Evolutionary conservation across 768 basidiomycete genomes (phyloP).

Genomic region (Suillus bovinus): DNA sequence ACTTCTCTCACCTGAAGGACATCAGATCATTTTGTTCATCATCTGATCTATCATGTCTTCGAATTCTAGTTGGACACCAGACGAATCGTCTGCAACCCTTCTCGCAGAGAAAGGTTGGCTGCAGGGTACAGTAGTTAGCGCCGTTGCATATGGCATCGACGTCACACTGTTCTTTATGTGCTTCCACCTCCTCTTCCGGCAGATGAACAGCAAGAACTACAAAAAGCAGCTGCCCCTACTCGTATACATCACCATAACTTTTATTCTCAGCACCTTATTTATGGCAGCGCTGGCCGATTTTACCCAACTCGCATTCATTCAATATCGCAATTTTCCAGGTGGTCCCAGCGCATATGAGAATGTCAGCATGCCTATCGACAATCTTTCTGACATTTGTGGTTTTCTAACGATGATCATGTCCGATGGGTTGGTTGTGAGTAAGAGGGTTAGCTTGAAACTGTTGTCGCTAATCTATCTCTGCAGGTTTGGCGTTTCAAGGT

Average conservation of each 20-base stretch:
- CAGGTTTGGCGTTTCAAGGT: slow-evolving; percentile 4
- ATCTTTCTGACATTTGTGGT: slow-evolving; percentile 16
- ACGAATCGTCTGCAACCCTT: neutral
- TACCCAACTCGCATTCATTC: slow-evolving; percentile 31
- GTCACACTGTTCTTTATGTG: slow-evolving; percentile 9
- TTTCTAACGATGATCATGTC: slow-evolving; percentile 15
- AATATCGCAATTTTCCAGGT: slow-evolving; percentile 33
- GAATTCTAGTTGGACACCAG: neutral
- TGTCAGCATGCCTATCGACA: slow-evolving; percentile 19
- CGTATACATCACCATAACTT: slow-evolving; percentile 8
- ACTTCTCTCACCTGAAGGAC: too few relatives aligned
- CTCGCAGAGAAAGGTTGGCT: neutral
- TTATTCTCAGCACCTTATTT: slow-evolving; percentile 22
- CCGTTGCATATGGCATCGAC: slow-evolving; percentile 16
- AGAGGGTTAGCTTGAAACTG: too few relatives aligned
- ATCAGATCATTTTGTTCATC: too few relatives aligned
- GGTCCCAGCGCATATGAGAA: slow-evolving; percentile 29
- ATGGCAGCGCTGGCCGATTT: slow-evolving; percentile 21
- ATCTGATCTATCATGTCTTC: neutral
- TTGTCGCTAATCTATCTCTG: too few relatives aligned
- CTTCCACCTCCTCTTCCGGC: slow-evolving; percentile 5
- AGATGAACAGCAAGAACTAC: neutral
- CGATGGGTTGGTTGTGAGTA: slow-evolving; percentile 20
- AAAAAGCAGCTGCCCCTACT: neutral
- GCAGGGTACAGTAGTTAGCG: slow-evolving; percentile 6